Evolutionary conservation across 2,329 filamentous ascomycete genomes (phyloP).

Genomic region (Arthrobotrys sinensis): DNA sequence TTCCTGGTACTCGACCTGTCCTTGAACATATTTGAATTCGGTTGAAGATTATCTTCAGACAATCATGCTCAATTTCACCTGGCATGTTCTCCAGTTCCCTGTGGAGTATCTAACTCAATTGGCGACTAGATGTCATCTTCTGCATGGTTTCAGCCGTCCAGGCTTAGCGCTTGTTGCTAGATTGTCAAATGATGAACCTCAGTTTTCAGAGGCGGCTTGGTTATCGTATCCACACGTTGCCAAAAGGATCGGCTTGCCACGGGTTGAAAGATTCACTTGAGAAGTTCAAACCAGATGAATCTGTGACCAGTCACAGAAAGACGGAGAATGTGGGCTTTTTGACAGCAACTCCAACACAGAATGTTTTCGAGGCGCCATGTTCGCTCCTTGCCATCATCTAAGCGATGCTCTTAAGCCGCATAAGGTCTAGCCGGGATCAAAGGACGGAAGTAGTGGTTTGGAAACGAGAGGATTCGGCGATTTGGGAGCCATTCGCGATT

Average conservation of each 20-base stretch:
- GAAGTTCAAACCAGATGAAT: constrained; percentile 33
- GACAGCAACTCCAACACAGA: constrained; percentile 35
- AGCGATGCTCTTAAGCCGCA: constrained; percentile 37
- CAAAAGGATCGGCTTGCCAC: constrained; percentile 55
- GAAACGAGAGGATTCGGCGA: constrained; percentile 29
- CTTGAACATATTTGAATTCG: neutral
- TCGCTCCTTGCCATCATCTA: constrained; percentile 39
- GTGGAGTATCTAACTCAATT: constrained; percentile 42
- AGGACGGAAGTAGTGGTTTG: constrained; percentile 34
- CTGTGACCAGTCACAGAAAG: constrained; percentile 25
- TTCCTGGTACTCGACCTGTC: neutral
- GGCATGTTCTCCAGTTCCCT: constrained; percentile 18
- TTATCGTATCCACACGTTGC: constrained; percentile 36
- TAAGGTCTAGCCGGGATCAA: constrained; percentile 26
- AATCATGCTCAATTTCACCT: constrained; percentile 16
- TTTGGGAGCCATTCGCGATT: constrained; percentile 16
- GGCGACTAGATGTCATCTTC: constrained; percentile 27
- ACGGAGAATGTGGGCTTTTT: constrained; percentile 40
- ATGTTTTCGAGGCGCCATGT: constrained; percentile 35
- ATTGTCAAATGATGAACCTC: constrained; percentile 43
- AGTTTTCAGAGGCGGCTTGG: constrained; percentile 32
- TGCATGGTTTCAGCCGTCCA: constrained; percentile 55
- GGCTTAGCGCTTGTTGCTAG: constrained; percentile 41
- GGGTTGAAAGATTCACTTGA: constrained; percentile 18
- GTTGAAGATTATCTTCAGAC: neutral